A percentile compares a stretch with the other conserved stretches of the same genome.
Conservation (phyloP, 768 basidiomycete genomes). For the Mycena indigotica region DNA sequence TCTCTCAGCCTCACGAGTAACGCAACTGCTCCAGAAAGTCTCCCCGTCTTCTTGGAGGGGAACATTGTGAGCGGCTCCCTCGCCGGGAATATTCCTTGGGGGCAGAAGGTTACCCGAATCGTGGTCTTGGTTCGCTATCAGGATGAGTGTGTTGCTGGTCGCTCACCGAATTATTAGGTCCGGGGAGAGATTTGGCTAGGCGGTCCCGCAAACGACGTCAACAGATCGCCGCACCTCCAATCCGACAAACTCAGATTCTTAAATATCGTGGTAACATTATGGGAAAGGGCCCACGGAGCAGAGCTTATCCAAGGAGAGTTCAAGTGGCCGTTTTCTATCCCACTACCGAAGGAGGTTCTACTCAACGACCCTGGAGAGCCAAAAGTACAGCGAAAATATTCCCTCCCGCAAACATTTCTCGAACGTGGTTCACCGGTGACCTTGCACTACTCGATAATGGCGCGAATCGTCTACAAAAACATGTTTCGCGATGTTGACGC, state of each 20-base stretch:
- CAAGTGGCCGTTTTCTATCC: constrained; percentile 9
- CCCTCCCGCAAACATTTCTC: constrained; percentile 16
- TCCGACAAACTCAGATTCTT: constrained; percentile 7
- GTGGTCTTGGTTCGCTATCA: constrained; percentile 7
- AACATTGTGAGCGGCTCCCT: constrained; percentile 13
- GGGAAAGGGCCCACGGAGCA: background rate
- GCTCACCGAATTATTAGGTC: constrained; percentile 7
- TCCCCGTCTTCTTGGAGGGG: constrained; percentile 15
- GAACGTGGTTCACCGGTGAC: constrained; percentile 7
- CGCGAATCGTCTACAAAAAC: background rate
- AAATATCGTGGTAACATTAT: constrained; percentile 7
- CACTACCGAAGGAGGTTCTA: background rate
- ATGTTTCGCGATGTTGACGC: background rate
- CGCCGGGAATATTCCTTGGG: background rate
- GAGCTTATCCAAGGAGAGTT: constrained; percentile 1
- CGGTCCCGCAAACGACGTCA: background rate
- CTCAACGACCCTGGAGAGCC: background rate
- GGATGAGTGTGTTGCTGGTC: background rate
- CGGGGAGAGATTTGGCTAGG: background rate
- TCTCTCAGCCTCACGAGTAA: constrained; percentile 13
- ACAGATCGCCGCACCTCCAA: background rate
- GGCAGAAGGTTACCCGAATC: constrained; percentile 10
- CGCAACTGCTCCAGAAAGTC: constrained; percentile 4
- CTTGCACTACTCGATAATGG: constrained; percentile 8
- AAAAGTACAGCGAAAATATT: background rate